These are phyloP conservation scores for Beauveria sp. DNA, from an alignment of 2,329 filamentous ascomycete genomes.

Conservation along the genomic window DNA sequence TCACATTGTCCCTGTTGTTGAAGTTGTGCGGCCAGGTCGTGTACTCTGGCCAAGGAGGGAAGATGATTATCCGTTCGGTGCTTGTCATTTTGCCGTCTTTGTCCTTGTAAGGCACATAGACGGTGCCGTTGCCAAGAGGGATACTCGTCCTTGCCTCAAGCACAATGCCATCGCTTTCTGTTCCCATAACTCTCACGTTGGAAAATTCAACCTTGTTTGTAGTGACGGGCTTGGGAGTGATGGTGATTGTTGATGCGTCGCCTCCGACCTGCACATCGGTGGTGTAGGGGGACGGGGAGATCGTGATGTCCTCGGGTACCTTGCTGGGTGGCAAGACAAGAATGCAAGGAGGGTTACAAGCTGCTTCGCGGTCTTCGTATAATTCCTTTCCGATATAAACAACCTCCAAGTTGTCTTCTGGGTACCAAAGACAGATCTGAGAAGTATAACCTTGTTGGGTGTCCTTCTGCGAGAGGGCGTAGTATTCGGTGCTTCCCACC, in stretches of 20 bases:
- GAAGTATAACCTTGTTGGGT: conserved; percentile 18
- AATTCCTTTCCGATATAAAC: conserved; percentile 17
- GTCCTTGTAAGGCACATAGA: neutral
- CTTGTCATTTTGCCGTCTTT: neutral
- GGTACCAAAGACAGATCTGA: conserved; percentile 20
- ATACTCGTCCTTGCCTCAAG: neutral
- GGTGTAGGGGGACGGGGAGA: conserved; percentile 13
- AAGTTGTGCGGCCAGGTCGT: neutral
- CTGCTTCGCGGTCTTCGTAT: conserved; percentile 6
- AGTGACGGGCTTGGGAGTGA: conserved; percentile 12
- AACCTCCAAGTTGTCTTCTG: conserved; percentile 14
- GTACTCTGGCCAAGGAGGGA: neutral
- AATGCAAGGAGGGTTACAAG: conserved; percentile 14
- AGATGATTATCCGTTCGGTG: neutral
- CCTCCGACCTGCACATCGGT: conserved; percentile 14
- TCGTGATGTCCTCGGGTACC: conserved; percentile 12
- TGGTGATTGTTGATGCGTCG: conserved; percentile 2
- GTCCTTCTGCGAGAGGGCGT: conserved; percentile 13
- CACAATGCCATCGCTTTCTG: neutral
- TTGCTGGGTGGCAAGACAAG: conserved; percentile 18
- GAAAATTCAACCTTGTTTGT: neutral
- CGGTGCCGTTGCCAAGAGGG: neutral
- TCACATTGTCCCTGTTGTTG: neutral
- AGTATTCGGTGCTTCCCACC: neutral
- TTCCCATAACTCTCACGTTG: neutral